Conservation (phyloP, 768 basidiomycete genomes). For the Russula brevipes region DNA sequence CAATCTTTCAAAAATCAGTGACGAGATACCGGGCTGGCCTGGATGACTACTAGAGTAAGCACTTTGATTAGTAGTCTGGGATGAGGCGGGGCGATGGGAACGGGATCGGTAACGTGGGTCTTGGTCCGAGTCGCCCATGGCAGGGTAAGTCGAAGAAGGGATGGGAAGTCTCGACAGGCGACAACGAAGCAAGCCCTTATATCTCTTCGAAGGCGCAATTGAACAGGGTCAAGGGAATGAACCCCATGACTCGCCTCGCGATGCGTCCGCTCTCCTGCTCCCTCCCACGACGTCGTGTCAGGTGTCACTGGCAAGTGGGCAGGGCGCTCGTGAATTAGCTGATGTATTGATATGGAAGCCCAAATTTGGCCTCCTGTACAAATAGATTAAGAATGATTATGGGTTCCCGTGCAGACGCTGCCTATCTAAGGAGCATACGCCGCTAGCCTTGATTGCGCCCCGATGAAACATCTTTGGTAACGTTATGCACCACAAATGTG, state of each 20-base stretch:
- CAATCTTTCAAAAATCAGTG: too few species aligned
- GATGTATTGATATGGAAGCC: slow-evolving; percentile 11
- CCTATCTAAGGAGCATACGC: too few species aligned
- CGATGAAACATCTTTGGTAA: too few species aligned
- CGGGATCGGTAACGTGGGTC: not conserved
- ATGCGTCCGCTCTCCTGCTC: slow-evolving; percentile 5
- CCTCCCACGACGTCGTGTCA: not conserved
- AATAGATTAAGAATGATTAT: too few species aligned
- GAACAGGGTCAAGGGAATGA: not conserved
- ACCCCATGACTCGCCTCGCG: not conserved
- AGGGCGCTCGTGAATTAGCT: not conserved
- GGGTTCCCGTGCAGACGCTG: too few species aligned
- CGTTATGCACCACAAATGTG: too few species aligned
- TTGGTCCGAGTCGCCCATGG: not conserved
- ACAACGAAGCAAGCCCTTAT: not conserved
- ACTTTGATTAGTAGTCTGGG: not conserved
- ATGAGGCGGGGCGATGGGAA: not conserved
- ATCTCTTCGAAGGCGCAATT: not conserved
- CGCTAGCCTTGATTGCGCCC: too few species aligned
- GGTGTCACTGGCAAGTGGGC: not conserved
- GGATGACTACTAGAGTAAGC: not conserved
- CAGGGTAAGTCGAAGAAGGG: not conserved
- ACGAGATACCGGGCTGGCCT: not conserved
- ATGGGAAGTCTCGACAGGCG: not conserved
- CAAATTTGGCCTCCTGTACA: too few species aligned